Base-by-base conservation (phyloP, 169 alveolate genomes). In the Babesia sp. region DNA sequence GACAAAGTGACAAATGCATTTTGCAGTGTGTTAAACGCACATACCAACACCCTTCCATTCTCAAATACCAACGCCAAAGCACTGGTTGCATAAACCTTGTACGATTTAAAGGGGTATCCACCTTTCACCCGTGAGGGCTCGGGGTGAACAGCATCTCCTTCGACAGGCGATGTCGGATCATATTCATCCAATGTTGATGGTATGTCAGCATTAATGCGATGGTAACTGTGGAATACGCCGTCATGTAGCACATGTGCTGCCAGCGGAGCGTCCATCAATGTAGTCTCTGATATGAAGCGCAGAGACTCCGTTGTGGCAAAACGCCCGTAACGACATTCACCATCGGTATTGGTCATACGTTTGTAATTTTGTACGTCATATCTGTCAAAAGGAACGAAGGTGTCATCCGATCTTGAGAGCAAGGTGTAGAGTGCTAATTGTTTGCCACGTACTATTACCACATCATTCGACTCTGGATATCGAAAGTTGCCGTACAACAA, bases 401-500 rank as follows among this genome's bases (percentile, higher is more conserved):
- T 29, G 54, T 34, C 57, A 22, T 57, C 58, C 9, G 55, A 24
- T n/a, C 44, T 34, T 3, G 67, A 34, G 42, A 72, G 34, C 22
- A 78, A 44, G 11, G 80, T 69, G 63, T 78, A 78, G 14, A 78
- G 44, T 31, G 46, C 42, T 55, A 78, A 46, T 28, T 55, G 58
- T 26, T 53, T 48, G 18, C 73, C 86, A 44, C 59, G 54, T 26
- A 78, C 75, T 2, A 78, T 20, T n/a, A 78, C 71, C 8, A 78
- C 69, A 59, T 78, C 86, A 20, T 58, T n/a, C 34, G 86, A 68
- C 16, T 29, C 74, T 16, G 86, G 86, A 20, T 42, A 45, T 24
- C 61, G 34, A 29, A 78, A 78, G 36, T 54, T 78, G 22, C 82
- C 86, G 20, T 34, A 57, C 20, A 56, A 42, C 9, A 78, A 34